Evolutionary conservation across 257 asterid genomes (phyloP), one percentile per base, ranked within the genome.

Genomic region (Salvia rosmarinus): DNA sequence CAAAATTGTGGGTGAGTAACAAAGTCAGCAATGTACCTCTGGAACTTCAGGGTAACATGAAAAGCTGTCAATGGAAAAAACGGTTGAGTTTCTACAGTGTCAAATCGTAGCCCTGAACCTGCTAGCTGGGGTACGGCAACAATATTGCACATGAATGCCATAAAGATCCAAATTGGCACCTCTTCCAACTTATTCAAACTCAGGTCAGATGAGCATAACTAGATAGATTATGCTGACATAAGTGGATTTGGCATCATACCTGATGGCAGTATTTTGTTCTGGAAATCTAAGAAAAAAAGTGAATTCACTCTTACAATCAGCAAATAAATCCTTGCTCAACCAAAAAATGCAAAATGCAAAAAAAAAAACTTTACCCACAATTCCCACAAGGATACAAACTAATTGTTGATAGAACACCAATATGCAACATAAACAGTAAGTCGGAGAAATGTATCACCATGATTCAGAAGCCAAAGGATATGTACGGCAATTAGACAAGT

Each of bases 1-100:
- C 5, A 43, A 43, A 8, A 39, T 11, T 12, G 30, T 25, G 3
- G 30, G 30, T 25, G 30, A 25, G 30, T 25, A 25, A 12, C 55
- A 64, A 64, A 61, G 73, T 64, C 32, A 52, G 80, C 74, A 68
- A 44, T 35, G 85, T 86, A 84, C 92, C 89, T 86, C 65, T 55
- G 37, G 42, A 55, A 73, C 82, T 75, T 71, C 73, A n/a, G 71
- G 74, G 63, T 69, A 56, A 49, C 40, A 82, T 21, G 52, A 76
- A 74, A 68, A 77, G 76, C 85, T 71, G 85, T 64, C 75, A 72
- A 80, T 5, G 1, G 30, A 25, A 25, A 25, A 25, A 25, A 1
- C 1, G 30, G 30, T 25, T 25, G 30, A 25, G 30, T 25, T 25
- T n/a, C n/a, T n/a, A n/a, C n/a, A n/a, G n/a, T n/a, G n/a, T n/a